Percentiles rank a stretch among this genome's conserved stretches.
phyloP scores from a whole-genome alignment of 768 basidiomycete species.

The Phanerodontia chrysosporium region DNA sequence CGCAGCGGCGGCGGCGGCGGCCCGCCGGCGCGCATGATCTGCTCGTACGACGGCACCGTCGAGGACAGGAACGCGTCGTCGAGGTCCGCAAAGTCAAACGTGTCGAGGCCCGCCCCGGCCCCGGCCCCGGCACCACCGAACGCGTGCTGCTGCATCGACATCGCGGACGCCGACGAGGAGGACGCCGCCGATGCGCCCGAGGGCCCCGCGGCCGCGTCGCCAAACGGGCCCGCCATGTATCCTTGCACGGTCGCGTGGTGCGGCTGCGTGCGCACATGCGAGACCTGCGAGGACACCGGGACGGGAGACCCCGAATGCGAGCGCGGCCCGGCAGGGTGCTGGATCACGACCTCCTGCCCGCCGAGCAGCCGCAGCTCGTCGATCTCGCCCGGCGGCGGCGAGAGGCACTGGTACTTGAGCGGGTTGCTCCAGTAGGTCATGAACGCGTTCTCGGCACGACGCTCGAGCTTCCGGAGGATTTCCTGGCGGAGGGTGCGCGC shows the following conservation, averaged over 20 bases:
- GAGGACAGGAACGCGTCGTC: not conserved
- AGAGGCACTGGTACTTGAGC: not conserved
- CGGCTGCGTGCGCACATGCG: constrained; percentile 6
- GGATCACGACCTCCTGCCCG: constrained; percentile 5
- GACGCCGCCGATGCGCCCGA: too few relatives aligned
- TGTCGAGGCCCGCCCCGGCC: not conserved
- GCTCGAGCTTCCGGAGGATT: constrained; percentile 34
- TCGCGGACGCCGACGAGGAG: not conserved
- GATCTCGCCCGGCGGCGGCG: not conserved
- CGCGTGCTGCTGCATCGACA: too few relatives aligned
- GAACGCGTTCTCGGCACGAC: constrained; percentile 33
- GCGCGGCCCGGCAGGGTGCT: not conserved
- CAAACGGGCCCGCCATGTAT: not conserved
- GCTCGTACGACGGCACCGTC: constrained; percentile 5
- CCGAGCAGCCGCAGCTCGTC: constrained; percentile 4
- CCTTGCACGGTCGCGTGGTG: not conserved
- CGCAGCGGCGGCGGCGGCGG: too few relatives aligned
- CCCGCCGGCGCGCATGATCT: too few relatives aligned
- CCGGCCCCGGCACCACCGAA: too few relatives aligned
- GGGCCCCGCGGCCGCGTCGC: not conserved
- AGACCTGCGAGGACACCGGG: not conserved
- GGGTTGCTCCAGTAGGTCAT: constrained; percentile 15
- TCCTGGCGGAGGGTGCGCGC: too few relatives aligned
- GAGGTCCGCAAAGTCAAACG: not conserved
- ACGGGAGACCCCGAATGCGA: not conserved